These are phyloP conservation scores for Venturia nashicola DNA, from an alignment of 2,329 filamentous ascomycete genomes.

Conservation along the genomic window DNA sequence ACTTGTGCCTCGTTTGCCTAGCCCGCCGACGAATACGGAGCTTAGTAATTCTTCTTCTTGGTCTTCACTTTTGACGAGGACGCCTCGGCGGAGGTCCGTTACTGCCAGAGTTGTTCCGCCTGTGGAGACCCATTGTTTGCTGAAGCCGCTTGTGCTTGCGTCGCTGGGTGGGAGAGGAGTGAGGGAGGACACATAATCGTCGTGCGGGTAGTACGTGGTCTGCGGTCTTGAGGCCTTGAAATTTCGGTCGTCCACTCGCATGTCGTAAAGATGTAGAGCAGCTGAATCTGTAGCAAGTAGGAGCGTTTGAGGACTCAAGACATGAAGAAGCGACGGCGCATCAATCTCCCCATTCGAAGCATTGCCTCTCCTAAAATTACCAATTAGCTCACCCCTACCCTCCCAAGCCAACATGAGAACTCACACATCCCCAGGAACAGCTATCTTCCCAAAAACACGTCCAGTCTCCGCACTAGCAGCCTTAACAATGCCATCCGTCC, in stretches of 20 bases:
- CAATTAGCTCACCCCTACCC: not conserved
- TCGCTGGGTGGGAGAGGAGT: slow-evolving; percentile 69
- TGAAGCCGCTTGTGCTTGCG: slow-evolving; percentile 74
- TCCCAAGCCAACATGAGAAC: slow-evolving; percentile 12
- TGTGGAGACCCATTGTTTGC: slow-evolving; percentile 91
- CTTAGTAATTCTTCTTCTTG: slow-evolving; percentile 90
- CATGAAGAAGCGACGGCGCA: slow-evolving; percentile 68
- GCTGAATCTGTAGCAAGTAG: slow-evolving; percentile 86
- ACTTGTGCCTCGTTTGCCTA: slow-evolving; percentile 56
- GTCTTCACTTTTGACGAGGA: slow-evolving; percentile 81
- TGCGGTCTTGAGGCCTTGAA: slow-evolving; percentile 47
- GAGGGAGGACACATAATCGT: slow-evolving; percentile 84
- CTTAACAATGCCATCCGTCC: slow-evolving; percentile 53
- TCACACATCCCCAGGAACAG: slow-evolving; percentile 48
- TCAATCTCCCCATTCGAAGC: slow-evolving; percentile 38
- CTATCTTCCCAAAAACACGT: slow-evolving; percentile 68
- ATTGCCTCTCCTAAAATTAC: not conserved
- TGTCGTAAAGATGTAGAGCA: slow-evolving; percentile 75
- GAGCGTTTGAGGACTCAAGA: slow-evolving; percentile 75
- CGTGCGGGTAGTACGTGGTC: slow-evolving; percentile 75
- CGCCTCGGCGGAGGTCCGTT: slow-evolving; percentile 75
- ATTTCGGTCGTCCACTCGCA: slow-evolving; percentile 44
- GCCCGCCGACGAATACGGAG: slow-evolving; percentile 62
- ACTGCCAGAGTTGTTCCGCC: slow-evolving; percentile 85
- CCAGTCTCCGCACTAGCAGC: slow-evolving; percentile 46